Percentiles rank a stretch among this genome's conserved stretches.
These are phyloP conservation scores for Physcomitrellopsis africana DNA, from an alignment of 225 moss, liverwort and hornwort genomes.

Conservation along the genomic window DNA sequence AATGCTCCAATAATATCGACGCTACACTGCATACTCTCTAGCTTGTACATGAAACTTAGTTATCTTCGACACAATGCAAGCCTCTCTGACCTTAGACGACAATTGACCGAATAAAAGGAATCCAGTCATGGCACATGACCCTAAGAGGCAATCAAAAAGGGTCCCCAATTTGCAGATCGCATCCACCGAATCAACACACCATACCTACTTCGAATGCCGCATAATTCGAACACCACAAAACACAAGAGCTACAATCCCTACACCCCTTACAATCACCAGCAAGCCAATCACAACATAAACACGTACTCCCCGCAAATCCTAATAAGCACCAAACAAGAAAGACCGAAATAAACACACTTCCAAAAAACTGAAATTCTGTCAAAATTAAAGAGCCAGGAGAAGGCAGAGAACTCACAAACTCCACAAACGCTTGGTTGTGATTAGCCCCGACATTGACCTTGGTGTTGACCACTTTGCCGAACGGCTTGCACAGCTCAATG, in stretches of 20 bases:
- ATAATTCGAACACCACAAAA: not conserved
- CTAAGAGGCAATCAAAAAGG: not conserved
- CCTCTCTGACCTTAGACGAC: not conserved
- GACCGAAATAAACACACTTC: no score
- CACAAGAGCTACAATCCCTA: not conserved
- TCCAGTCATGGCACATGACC: not conserved
- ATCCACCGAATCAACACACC: not conserved
- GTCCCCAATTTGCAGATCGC: not conserved
- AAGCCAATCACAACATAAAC: not conserved
- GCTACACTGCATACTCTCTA: not conserved
- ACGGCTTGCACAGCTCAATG: conserved; percentile 96
- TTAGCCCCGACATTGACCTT: conserved; percentile 99
- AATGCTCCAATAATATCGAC: not conserved
- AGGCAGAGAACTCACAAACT: conserved; percentile 78
- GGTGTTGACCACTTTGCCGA: conserved; percentile 98
- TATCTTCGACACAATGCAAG: not conserved
- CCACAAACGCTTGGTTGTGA: conserved; percentile 99
- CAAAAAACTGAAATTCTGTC: no score
- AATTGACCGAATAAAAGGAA: not conserved
- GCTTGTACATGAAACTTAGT: not conserved
- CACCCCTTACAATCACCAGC: not conserved
- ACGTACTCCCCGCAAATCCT: conserved; percentile 18
- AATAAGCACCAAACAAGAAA: not conserved
- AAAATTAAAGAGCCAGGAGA: no score
- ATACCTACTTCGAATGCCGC: conserved; percentile 14